Base-by-base conservation (phyloP, 768 basidiomycete species). In the Chlorophyllum brunneum region DNA sequence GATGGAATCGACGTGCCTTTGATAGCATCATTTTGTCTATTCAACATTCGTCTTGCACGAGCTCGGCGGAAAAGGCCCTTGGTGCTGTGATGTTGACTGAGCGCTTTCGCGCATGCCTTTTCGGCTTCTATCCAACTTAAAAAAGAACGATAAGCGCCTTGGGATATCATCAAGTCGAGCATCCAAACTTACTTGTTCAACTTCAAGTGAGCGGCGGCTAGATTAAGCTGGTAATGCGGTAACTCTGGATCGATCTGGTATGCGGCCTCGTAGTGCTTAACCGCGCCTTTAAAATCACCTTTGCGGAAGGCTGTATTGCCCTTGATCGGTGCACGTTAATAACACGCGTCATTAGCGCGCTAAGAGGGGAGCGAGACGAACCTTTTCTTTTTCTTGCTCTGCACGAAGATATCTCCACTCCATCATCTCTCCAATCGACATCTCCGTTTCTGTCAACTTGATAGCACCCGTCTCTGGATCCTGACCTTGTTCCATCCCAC, bases 391-490 rank as follows among this genome's bases (percentile, higher is more conserved):
- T 59, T 85, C 83, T 46, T 73, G 71, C 61, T 89, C 86, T 0
- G 86, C 87, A 47, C 76, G 75, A 54, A 88, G 68, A 62, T 80
- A 89, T 40, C 87, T 72, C 73, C 81, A 83, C 61, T 88, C 85
- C 80, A 88, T 85, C 56, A 86, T 73, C 65, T 89, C 84, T 4
- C 77, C 78, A 38, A 88, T 83, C 0, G 84, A 85, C 81, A 86
- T 82, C 38, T 81, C 78, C 8, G 70, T 62, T 44, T 76, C 74
- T 20, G 70, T 70, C 7, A 64, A 71, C 6, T 69, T 71, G 30
- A 61, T 64, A 48, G 78, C 80, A 33, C 81, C 81, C 0, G 76
- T 70, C 36, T 82, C 82, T 40, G 44, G 29, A 3, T 37, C 48
- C 44, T 39, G 37, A 7, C 16, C 24, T 1, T 48, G 45, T 1